Evolutionary conservation across 768 basidiomycete genomes (phyloP).

Genomic region (Leccinum fibrillosum): DNA sequence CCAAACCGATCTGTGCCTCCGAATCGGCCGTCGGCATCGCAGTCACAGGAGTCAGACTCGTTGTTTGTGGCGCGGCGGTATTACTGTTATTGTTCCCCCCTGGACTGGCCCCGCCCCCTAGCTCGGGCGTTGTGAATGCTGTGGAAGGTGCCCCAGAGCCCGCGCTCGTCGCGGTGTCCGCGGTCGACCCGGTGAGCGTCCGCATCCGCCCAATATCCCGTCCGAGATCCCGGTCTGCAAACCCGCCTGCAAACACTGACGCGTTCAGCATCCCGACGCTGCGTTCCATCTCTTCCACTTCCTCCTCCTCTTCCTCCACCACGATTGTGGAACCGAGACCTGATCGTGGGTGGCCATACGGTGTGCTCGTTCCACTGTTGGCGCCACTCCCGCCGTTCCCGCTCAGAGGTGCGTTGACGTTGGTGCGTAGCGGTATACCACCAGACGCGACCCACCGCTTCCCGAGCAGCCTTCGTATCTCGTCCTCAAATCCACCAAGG

Average conservation of each 20-base stretch:
- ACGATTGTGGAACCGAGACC: conserved; percentile 53
- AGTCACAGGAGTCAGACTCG: conserved; percentile 66
- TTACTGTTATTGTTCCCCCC: conserved; percentile 30
- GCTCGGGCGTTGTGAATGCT: conserved; percentile 61
- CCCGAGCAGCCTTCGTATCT: conserved; percentile 64
- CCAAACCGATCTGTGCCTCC: conserved; percentile 73
- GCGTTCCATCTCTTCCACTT: conserved; percentile 55
- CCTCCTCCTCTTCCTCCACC: conserved; percentile 78
- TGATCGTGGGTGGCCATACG: conserved; percentile 52
- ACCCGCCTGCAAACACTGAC: conserved; percentile 34
- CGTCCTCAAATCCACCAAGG: conserved; percentile 73
- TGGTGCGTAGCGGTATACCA: conserved; percentile 57
- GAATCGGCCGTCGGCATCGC: conserved; percentile 69
- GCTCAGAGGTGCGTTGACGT: conserved; percentile 42
- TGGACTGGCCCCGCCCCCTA: conserved; percentile 35
- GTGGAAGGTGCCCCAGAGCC: conserved; percentile 45
- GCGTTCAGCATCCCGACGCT: conserved; percentile 25
- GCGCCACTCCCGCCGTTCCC: conserved; percentile 44
- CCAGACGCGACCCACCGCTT: conserved; percentile 73
- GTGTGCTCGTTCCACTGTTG: conserved; percentile 68
- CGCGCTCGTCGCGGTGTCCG: conserved; percentile 30
- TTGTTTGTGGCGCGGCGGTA: conserved; percentile 39
- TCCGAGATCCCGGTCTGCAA: conserved; percentile 41
- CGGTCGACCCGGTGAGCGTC: conserved; percentile 51
- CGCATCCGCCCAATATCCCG: conserved; percentile 44